Evolutionary conservation across 1,284 basidiomycete genomes (phyloP).

Genomic region (Amylostereum areolatum): DNA sequence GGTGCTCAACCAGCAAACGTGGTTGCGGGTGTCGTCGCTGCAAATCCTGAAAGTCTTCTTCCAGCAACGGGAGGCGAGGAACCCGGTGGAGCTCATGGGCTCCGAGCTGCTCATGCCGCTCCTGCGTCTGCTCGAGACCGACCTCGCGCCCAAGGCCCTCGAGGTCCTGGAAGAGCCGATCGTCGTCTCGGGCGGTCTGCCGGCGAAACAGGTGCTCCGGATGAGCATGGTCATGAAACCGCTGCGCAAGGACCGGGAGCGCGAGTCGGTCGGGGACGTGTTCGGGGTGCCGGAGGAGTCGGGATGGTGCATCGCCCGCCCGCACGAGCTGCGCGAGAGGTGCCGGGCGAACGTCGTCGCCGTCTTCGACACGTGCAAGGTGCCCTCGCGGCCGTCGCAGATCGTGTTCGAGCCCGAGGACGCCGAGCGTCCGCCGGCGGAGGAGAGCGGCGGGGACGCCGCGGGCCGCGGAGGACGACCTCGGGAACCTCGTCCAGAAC

Average conservation of each 20-base stretch:
- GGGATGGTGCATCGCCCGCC: slow-evolving; percentile 80
- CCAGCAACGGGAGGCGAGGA: slow-evolving; percentile 77
- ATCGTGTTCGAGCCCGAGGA: slow-evolving; percentile 63
- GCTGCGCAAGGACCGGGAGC: slow-evolving; percentile 32
- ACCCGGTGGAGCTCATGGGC: slow-evolving; percentile 68
- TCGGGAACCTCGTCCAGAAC: slow-evolving; percentile 84
- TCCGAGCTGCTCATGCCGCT: slow-evolving; percentile 90
- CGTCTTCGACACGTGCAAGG: slow-evolving; percentile 79
- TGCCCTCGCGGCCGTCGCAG: slow-evolving; percentile 66
- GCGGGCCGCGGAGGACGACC: slow-evolving; percentile 52
- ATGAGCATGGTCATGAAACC: slow-evolving; percentile 73
- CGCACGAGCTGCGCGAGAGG: slow-evolving; percentile 50
- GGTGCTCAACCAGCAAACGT: slow-evolving; percentile 79
- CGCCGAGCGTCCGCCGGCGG: too few relatives aligned
- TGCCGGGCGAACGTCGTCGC: slow-evolving; percentile 77
- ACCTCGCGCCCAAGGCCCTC: slow-evolving; percentile 79
- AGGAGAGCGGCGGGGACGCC: too few relatives aligned
- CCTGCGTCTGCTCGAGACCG: slow-evolving; percentile 79
- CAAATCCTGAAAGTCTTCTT: slow-evolving; percentile 87
- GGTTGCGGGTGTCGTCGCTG: slow-evolving; percentile 81
- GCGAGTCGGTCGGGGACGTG: slow-evolving; percentile 56
- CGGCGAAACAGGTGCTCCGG: slow-evolving; percentile 78
- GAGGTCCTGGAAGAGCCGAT: slow-evolving; percentile 90
- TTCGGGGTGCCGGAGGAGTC: slow-evolving; percentile 79
- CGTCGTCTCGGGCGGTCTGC: slow-evolving; percentile 67